phyloP scores from a whole-genome alignment of 805 yeast species.

The Nakazawaea holstii region DNA sequence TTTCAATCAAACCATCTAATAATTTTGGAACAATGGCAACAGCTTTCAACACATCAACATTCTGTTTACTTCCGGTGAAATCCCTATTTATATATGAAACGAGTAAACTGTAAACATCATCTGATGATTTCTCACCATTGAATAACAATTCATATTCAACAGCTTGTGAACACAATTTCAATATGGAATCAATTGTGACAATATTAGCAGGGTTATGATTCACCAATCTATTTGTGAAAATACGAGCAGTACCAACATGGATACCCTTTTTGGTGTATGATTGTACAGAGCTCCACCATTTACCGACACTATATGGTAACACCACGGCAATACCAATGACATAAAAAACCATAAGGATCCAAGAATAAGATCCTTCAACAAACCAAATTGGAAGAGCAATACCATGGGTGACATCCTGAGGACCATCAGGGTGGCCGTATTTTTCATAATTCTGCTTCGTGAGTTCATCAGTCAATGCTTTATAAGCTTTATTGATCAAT shows the following conservation, averaged over 20 bases:
- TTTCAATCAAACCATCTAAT: slow-evolving; percentile 69
- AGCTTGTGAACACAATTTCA: slow-evolving; percentile 58
- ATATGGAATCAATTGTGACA: slow-evolving; percentile 51
- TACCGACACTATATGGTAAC: slow-evolving; percentile 75
- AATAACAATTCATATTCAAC: slow-evolving; percentile 51
- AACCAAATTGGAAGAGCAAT: slow-evolving; percentile 91
- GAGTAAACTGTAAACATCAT: slow-evolving; percentile 46
- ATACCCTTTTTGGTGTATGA: slow-evolving; percentile 78
- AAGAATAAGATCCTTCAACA: slow-evolving; percentile 73
- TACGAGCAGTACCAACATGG: slow-evolving; percentile 77
- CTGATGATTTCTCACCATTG: slow-evolving; percentile 34
- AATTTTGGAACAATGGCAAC: slow-evolving; percentile 62
- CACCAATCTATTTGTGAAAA: slow-evolving; percentile 64
- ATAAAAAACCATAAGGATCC: slow-evolving; percentile 58
- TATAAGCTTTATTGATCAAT: slow-evolving; percentile 84
- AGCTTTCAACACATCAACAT: slow-evolving; percentile 43
- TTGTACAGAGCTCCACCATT: slow-evolving; percentile 87
- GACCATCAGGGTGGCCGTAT: slow-evolving; percentile 98
- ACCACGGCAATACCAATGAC: slow-evolving; percentile 68
- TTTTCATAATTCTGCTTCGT: slow-evolving; percentile 75
- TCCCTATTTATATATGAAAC: slow-evolving; percentile 55
- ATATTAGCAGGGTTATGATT: slow-evolving; percentile 70
- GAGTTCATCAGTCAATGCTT: slow-evolving; percentile 87
- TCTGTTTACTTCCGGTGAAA: slow-evolving; percentile 22
- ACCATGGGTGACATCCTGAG: slow-evolving; percentile 84